Evolutionary conservation across 2,329 filamentous ascomycete genomes (phyloP).

Genomic region (Venturia nashicola): DNA sequence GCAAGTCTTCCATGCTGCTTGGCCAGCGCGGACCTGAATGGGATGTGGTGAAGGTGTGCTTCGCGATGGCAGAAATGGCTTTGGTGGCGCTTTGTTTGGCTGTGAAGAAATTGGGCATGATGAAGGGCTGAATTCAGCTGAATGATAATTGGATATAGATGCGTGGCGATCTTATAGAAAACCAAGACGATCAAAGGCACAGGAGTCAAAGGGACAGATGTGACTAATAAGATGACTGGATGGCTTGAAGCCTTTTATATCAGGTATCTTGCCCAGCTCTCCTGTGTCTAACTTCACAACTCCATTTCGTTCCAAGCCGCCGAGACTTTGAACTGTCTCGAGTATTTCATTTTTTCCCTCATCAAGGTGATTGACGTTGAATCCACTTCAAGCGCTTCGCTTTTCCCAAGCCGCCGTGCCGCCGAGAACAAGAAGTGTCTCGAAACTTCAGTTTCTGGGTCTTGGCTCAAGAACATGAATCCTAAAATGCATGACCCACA

Average conservation of each 20-base stretch:
- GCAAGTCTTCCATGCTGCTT: background rate
- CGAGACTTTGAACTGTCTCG: background rate
- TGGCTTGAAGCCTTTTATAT: background rate
- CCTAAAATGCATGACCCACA: background rate
- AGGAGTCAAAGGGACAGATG: background rate
- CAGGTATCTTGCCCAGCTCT: background rate
- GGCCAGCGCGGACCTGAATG: background rate
- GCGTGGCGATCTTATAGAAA: background rate
- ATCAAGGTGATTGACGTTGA: background rate
- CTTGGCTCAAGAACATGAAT: background rate
- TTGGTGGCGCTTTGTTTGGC: background rate
- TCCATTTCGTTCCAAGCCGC: background rate
- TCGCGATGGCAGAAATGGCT: background rate
- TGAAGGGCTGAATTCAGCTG: background rate
- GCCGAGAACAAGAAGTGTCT: background rate
- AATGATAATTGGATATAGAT: background rate
- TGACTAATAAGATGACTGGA: background rate
- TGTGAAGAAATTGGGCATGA: background rate
- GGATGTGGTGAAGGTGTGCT: background rate
- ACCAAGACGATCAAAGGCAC: background rate
- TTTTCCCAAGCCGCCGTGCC: background rate
- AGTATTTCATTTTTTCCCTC: background rate
- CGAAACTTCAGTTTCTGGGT: background rate
- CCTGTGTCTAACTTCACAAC: background rate
- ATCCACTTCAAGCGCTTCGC: background rate